Conservation (phyloP, 768 basidiomycete species). For the Auriscalpium orientale region DNA sequence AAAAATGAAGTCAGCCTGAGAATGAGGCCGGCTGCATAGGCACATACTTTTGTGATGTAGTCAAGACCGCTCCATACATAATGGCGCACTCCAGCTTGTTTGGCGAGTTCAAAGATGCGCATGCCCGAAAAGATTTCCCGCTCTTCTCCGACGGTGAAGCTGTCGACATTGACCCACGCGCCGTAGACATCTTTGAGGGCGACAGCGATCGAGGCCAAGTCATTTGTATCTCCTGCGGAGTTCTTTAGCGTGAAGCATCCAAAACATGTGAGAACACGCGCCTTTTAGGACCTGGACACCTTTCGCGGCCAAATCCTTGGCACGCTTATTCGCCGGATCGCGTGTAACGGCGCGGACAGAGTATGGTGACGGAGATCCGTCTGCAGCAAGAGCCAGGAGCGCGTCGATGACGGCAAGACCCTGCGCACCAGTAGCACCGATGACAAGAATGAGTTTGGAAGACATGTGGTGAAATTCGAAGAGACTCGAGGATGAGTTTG, state of each 20-base stretch:
- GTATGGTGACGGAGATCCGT: slow-evolving; percentile 32
- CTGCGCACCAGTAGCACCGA: slow-evolving; percentile 37
- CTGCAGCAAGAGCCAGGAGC: slow-evolving; percentile 24
- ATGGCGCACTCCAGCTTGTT: slow-evolving; percentile 27
- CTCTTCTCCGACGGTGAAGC: slow-evolving; percentile 33
- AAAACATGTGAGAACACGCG: not conserved
- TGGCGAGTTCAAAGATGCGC: slow-evolving; percentile 33
- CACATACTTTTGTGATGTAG: slow-evolving; percentile 29
- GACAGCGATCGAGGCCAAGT: slow-evolving; percentile 21
- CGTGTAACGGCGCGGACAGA: slow-evolving; percentile 33
- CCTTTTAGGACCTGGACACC: slow-evolving; percentile 15
- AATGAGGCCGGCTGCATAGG: no score
- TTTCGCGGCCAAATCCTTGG: slow-evolving; percentile 24
- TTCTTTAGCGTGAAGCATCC: not conserved
- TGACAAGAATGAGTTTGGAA: slow-evolving; percentile 30
- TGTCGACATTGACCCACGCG: slow-evolving; percentile 28
- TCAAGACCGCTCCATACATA: slow-evolving; percentile 34
- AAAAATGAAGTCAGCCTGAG: slow-evolving; percentile 1
- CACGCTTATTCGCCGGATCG: slow-evolving; percentile 23
- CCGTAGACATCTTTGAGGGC: slow-evolving; percentile 28
- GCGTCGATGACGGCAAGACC: slow-evolving; percentile 30
- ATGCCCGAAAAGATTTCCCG: slow-evolving; percentile 33
- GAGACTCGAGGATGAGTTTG: slow-evolving; percentile 23
- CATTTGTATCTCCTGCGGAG: slow-evolving; percentile 22
- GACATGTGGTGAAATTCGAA: not conserved